Base-by-base conservation (phyloP, 805 yeast species). In the Maudiozyma barnettii region DNA sequence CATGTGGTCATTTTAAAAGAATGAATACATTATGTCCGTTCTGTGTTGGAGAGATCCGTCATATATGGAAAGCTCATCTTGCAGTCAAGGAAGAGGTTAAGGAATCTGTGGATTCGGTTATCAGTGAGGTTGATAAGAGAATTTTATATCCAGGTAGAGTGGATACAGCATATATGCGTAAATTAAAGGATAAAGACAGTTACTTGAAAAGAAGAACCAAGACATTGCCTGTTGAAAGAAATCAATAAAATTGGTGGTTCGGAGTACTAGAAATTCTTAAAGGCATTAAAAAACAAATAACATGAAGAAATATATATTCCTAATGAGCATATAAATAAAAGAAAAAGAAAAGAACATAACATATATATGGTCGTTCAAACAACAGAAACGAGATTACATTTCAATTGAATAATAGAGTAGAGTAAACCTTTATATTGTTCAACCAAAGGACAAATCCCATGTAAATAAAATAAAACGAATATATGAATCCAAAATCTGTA, bases 1-100 rank as follows among this genome's bases (percentile, higher is more conserved):
- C 96, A 0, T 91, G 99, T 70, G 99, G 99, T 40, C 83, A 85
- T 52, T 83, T 79, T 57, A 93, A 91, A 69, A 76, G 96, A 60
- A 80, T 93, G 1, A 95, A 93, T 66, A 81, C 89, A 48, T 73
- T 91, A 57, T 91, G 99, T 68, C 87, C 88, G 95, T 78, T 84
- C 60, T 91, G 99, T 70, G 90, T 87, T 49, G 78, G 76, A 30
- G 89, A 89, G 62, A 84, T 93, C 60, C 82, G 79, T 63, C 71
- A 76, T 48, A 72, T 83, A 40, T 87, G 96, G 86, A 82, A 78
- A 55, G 61, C 57, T 26, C 64, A 58, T 48, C 58, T 61, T 14
- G 42, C 43, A 8, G 19, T 57, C 52, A 51, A 52, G 49, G 49
- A 61, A 51, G 54, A 49, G 41, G 51, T 57, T 53, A 51, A 54